Evolutionary conservation across 2,329 filamentous ascomycete species (phyloP), one percentile per base, ranked within the genome.

Genomic region (Penicillium polonicum): DNA sequence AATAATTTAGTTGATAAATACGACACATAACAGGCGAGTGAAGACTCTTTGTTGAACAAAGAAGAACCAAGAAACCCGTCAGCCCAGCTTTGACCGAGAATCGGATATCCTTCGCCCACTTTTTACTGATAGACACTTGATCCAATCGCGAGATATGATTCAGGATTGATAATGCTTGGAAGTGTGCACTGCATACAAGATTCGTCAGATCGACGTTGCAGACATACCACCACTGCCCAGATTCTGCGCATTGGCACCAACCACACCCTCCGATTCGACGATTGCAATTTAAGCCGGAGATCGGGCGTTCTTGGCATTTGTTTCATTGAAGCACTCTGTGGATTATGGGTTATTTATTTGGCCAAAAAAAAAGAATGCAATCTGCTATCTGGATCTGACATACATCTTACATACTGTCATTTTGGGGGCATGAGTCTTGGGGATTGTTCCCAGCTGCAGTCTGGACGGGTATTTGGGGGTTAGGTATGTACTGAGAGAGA

Each of bases 181-280:
- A n/a, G 44, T 27, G 54, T n/a, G 42, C 49, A 57, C 48, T 41
- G 27, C 54, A 57, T 57, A 43, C 35, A 52, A 27, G 27, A 38
- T 52, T 57, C 48, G 49, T 57, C 54, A 52, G 48, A 57, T 46
- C 42, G 13, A 46, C 54, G 54, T 57, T 57, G 48, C 54, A 57
- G 29, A 27, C 10, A 51, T 31, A 29, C 38, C 27, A 41, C 39
- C 21, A 36, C 29, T 15, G 45, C 31, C 15, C 44, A 41, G 19
- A 49, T 42, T 29, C 44, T 38, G 36, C 31, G 13, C 41, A 33
- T 31, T n/a, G 29, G 44, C 27, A 35, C 31, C 44, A 29, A 49
- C 56, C 52, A 45, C 52, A 21, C 13, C 17, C 31, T 62, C 60
- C 48, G 51, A 60, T 62, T 62, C 48, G 60, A 48, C 10, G 29